A percentile compares a stretch with the other conserved stretches of the same genome.
These are phyloP conservation scores for Mycena galopus DNA, from an alignment of 768 basidiomycete genomes.

Conservation along the genomic window DNA sequence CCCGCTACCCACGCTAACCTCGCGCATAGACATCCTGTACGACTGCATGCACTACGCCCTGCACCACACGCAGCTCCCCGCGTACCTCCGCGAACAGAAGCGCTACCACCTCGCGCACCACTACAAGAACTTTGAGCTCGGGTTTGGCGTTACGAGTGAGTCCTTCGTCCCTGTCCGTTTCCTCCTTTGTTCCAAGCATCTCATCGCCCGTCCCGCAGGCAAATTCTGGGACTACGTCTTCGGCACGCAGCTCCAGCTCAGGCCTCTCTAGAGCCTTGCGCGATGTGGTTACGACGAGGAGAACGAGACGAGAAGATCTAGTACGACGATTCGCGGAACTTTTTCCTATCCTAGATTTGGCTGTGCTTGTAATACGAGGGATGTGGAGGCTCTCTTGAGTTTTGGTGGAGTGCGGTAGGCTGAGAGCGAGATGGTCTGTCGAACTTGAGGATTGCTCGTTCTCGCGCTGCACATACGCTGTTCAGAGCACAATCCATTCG, in stretches of 20 bases:
- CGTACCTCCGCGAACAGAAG: constrained; percentile 93
- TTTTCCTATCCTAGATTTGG: too few relatives aligned
- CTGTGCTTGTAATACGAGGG: too few relatives aligned
- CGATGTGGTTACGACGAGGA: too few relatives aligned
- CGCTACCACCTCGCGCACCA: constrained; percentile 98
- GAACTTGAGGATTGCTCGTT: too few relatives aligned
- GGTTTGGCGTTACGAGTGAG: constrained; percentile 95
- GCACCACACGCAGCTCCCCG: constrained; percentile 88
- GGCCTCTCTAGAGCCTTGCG: not conserved
- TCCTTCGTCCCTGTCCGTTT: constrained; percentile 11
- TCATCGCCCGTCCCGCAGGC: constrained; percentile 53
- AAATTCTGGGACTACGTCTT: constrained; percentile 97
- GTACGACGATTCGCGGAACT: too few relatives aligned
- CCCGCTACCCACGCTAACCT: constrained; percentile 7
- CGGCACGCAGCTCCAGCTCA: constrained; percentile 79
- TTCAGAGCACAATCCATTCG: too few relatives aligned
- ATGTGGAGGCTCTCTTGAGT: too few relatives aligned
- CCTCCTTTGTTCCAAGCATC: not conserved
- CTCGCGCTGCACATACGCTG: too few relatives aligned
- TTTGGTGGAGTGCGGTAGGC: too few relatives aligned
- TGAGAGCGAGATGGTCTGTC: too few relatives aligned
- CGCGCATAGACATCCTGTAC: constrained; percentile 85
- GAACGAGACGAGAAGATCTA: too few relatives aligned
- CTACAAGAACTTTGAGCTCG: constrained; percentile 98
- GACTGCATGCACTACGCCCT: constrained; percentile 95